Conservation (phyloP, 345 rosid genomes). For the Syzygium oleosum region DNA sequence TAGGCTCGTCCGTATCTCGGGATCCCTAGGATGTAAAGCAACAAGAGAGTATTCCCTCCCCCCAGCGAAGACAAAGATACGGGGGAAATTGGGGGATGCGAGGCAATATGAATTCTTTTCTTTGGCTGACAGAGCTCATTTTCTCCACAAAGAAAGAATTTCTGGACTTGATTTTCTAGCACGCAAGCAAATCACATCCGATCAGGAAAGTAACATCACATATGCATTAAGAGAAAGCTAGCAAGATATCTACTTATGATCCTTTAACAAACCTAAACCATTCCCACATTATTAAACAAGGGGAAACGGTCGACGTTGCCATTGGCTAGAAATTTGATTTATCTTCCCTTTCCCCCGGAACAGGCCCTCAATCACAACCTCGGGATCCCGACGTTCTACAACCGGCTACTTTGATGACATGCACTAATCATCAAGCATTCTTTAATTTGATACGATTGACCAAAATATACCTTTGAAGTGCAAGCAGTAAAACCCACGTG, state of each 20-base stretch:
- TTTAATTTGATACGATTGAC: constrained; percentile 31
- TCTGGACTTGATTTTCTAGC: neutral
- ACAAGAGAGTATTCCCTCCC: too few relatives aligned
- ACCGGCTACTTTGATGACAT: neutral
- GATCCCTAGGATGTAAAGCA: too few relatives aligned
- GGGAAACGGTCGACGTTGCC: neutral
- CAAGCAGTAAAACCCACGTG: constrained; percentile 74
- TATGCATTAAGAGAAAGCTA: neutral
- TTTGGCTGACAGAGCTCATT: neutral
- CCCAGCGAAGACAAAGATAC: too few relatives aligned
- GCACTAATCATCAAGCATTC: constrained; percentile 8
- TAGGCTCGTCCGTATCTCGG: too few relatives aligned
- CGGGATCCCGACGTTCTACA: neutral
- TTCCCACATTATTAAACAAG: neutral
- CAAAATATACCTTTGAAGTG: constrained; percentile 43
- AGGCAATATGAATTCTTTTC: neutral
- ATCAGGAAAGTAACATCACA: neutral
- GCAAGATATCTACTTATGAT: neutral
- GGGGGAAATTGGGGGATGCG: too few relatives aligned
- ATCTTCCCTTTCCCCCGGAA: neutral
- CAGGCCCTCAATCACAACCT: neutral
- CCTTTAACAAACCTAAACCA: neutral
- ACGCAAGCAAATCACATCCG: neutral
- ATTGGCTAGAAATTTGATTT: neutral
- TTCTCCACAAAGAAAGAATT: neutral